Conservation (phyloP, 768 basidiomycete species). For the Leccinellum rugosiceps region DNA sequence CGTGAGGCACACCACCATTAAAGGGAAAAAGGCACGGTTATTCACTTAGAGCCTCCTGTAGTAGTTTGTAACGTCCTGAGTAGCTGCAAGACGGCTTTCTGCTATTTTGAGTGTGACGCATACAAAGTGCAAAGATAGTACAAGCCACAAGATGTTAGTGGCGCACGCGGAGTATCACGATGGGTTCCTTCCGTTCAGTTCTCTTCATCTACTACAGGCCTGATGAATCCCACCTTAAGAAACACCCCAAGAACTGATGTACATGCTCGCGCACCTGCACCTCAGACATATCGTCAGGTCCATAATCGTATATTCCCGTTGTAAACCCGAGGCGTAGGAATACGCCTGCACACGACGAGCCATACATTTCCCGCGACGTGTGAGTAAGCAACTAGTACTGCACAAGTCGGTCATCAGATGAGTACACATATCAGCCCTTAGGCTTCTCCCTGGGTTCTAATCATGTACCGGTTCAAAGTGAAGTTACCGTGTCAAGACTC, state of each 20-base stretch:
- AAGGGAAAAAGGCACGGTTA: constrained; percentile 7
- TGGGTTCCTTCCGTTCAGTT: too few species aligned
- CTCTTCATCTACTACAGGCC: neutral
- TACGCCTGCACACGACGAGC: neutral
- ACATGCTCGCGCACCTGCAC: neutral
- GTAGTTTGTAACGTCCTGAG: constrained; percentile 14
- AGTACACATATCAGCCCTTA: too few species aligned
- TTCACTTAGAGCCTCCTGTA: constrained; percentile 12
- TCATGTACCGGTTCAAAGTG: neutral
- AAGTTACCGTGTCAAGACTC: too few species aligned
- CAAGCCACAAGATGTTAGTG: neutral
- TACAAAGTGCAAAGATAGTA: neutral
- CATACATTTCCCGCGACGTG: neutral
- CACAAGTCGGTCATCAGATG: neutral
- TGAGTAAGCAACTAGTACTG: too few species aligned
- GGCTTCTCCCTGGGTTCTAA: too few species aligned
- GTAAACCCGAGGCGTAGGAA: neutral
- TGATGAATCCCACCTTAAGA: too few species aligned
- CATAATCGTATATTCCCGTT: neutral
- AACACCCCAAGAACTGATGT: neutral
- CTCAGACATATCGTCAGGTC: neutral
- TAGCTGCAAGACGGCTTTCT: neutral
- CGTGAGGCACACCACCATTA: constrained; percentile 47
- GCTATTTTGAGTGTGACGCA: neutral
- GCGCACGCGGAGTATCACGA: too few species aligned